Base-by-base conservation (phyloP, 768 basidiomycete species). In the Trametes coccinea region DNA sequence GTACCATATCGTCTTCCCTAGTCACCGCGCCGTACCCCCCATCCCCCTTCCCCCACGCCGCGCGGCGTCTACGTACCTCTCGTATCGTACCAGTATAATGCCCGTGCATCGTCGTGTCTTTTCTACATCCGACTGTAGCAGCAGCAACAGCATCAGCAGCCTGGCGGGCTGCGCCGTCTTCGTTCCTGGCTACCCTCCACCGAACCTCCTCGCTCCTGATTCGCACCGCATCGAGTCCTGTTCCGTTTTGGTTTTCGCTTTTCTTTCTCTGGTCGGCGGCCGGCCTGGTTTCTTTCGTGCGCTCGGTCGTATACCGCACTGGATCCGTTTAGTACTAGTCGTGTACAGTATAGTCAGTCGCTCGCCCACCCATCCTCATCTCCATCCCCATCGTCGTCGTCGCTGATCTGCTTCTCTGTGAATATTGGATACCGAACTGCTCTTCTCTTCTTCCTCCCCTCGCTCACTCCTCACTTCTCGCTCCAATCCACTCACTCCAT, bases 51-150 rank as follows among this genome's bases (percentile, higher is more conserved):
- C 44, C 30, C 22, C 30, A 3, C 34, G 16, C 5, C 39, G 34
- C 22, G 59, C 52, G 47, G 54, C 60, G 60, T 41, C 54, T 56
- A 49, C 40, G 39, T 61, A 61, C 39, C 40, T 41, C 54, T 61
- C 59, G 60, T 61, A 61, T 61, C 59, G 60, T 61, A 61, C 46
- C 48, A 61, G 60, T 61, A 61, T 61, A 61, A 61, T 61, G 44
- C 33, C 27, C 48, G 45, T 30, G 39, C 50, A 45, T 45, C 55
- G 40, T 40, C 34, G 31, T 48, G 34, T 39, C 45, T 4, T 22
- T 22, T 22, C 22, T 22, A 22, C 22, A 22, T 22, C 22, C 22
- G 22, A 22, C 22, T 22, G 22, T 22, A 22, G 22, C 22, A 22
- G 22, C 22, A 22, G 22, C 22, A 22, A 22, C 22, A 22, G 22